These are phyloP conservation scores for Magnolia sinica DNA, from an alignment of 164 flowering plant genomes.

Conservation along the genomic window DNA sequence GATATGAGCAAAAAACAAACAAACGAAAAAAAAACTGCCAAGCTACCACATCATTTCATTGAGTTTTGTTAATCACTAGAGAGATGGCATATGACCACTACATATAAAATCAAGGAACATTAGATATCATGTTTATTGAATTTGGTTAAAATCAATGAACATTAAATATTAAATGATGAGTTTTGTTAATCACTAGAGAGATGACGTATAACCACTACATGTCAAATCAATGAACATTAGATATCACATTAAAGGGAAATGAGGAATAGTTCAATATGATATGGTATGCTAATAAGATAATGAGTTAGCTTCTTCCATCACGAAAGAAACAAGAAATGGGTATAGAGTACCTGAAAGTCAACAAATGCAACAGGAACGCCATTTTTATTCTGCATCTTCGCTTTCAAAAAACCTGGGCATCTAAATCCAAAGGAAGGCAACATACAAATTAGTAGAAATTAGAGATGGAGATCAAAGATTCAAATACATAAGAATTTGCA, in stretches of 20 bases:
- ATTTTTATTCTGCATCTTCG: slow-evolving; percentile 83
- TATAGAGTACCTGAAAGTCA: slow-evolving; percentile 72
- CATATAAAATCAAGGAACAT: not conserved
- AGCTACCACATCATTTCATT: too few relatives aligned
- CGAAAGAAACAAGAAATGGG: not conserved
- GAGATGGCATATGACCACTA: not conserved
- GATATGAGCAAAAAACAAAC: too few relatives aligned
- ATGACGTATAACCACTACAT: not conserved
- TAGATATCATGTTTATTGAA: not conserved
- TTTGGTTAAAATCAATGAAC: too few relatives aligned
- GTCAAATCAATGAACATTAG: not conserved
- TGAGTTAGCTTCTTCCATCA: not conserved
- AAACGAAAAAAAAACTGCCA: too few relatives aligned
- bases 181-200: too few relatives aligned
- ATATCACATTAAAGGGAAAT: not conserved
- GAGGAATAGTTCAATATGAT: too few relatives aligned
- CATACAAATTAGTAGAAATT: not conserved
- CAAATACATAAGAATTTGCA: not conserved
- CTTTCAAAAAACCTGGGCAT: slow-evolving; percentile 76
- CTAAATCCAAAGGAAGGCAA: slow-evolving; percentile 27
- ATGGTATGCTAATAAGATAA: too few relatives aligned
- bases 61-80: too few relatives aligned
- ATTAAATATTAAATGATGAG: too few relatives aligned
- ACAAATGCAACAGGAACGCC: slow-evolving; percentile 96
- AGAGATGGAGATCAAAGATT: not conserved